Base-by-base conservation (phyloP, 768 basidiomycete species). In the Rhizopogon vesiculosus region DNA sequence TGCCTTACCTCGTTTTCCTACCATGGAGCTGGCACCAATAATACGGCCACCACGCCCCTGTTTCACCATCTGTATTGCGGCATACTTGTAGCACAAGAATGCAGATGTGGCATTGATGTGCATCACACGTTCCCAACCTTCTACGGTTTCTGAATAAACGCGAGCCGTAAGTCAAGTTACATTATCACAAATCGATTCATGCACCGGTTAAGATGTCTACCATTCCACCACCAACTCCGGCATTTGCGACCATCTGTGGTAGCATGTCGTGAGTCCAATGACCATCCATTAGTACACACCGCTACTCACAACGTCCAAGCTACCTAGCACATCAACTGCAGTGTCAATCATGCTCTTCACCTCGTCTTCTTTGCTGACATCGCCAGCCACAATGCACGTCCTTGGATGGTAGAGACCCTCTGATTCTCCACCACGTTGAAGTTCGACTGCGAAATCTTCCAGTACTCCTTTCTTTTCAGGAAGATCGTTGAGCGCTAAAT, bases 241-340 rank as follows among this genome's bases (percentile, higher is more conserved):
- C 67, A 12, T 68, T 68, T 22, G 65, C 67, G 5, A 68, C 51
- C 67, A 68, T 69, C 68, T 64, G 46, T 12, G 12, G 9, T 5
- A 7, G 40, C 3, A 15, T 5, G 2, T 15, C 9, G n/a, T 42
- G 38, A 8, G 15, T 25, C n/a, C 7, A 18, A 39, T 0, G 9
- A 42, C 46, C 10, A 6, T 42, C 1, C 16, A 10, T 8, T 1
- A n/a, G n/a, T n/a, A 0, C 7, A 31, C 13, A 16, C 1, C 8
- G 5, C 9, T 3, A 64, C 79, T 56, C 46, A 80, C 81, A 16
- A 79, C 78, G 56, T 81, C 77, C 18, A 84, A 57, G 3, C 74
- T 63, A 2, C 80, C 81, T 8, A 81, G 65, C 9, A 61, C 58
- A 7, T 64, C 41, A 1, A 66, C 61, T 12, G 63, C 61, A 0